Evolutionary conservation across 2,329 filamentous ascomycete genomes (phyloP).

Genomic region (Curvularia sp.): DNA sequence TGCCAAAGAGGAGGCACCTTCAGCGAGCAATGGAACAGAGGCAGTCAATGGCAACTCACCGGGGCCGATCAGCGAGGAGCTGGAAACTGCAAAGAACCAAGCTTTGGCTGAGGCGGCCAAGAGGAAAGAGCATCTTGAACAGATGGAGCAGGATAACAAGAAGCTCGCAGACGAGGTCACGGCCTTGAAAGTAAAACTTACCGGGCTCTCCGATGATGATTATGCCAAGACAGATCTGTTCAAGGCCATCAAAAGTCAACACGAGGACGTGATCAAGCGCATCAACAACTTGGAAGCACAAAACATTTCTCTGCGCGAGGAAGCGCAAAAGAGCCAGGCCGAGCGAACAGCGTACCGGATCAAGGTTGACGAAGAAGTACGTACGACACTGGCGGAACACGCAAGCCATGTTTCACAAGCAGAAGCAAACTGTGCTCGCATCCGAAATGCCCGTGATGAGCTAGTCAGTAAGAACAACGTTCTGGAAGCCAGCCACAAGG

Average conservation of each 20-base stretch:
- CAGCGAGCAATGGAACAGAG: slow-evolving; percentile 59
- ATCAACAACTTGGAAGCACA: slow-evolving; percentile 91
- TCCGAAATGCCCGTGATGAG: slow-evolving; percentile 85
- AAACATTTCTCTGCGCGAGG: slow-evolving; percentile 83
- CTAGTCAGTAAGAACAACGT: slow-evolving; percentile 81
- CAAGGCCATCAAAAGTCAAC: slow-evolving; percentile 86
- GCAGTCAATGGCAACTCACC: slow-evolving; percentile 66
- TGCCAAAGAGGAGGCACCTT: slow-evolving; percentile 50
- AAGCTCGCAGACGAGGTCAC: slow-evolving; percentile 81
- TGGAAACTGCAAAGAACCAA: slow-evolving; percentile 79
- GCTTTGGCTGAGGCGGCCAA: slow-evolving; percentile 77
- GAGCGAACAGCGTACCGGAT: slow-evolving; percentile 84
- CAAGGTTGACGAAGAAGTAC: slow-evolving; percentile 81
- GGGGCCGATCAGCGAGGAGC: slow-evolving; percentile 67
- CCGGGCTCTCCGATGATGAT: slow-evolving; percentile 86
- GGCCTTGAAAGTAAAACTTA: slow-evolving; percentile 70
- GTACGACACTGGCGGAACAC: slow-evolving; percentile 74
- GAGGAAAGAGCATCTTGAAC: slow-evolving; percentile 87
- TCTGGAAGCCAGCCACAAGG: slow-evolving; percentile 79
- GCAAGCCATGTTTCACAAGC: slow-evolving; percentile 81
- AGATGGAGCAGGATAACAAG: slow-evolving; percentile 78
- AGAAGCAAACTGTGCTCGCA: slow-evolving; percentile 84
- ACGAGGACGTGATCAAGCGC: slow-evolving; percentile 90
- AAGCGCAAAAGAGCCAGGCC: slow-evolving; percentile 82
- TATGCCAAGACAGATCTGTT: slow-evolving; percentile 92